Conservation (phyloP, 2,329 filamentous ascomycete species). For the Magnaporthiopsis incrustans region DNA sequence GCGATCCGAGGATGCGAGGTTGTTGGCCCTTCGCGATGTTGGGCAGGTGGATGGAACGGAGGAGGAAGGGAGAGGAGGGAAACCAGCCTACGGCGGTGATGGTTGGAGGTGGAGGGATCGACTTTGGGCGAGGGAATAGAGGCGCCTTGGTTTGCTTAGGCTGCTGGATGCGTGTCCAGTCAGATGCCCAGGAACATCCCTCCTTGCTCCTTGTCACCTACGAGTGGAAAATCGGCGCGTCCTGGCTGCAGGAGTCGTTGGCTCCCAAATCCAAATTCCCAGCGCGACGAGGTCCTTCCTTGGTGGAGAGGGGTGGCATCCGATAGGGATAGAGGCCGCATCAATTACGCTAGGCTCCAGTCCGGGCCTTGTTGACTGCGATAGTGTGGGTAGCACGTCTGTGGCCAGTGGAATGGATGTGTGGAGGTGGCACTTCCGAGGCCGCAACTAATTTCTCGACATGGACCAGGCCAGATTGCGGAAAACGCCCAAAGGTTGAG, state of each 20-base stretch:
- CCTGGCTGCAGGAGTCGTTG: background rate
- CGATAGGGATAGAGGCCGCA: background rate
- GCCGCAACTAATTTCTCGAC: constrained; percentile 6
- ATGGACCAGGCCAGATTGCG: background rate
- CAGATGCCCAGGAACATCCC: background rate
- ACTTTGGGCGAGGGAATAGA: background rate
- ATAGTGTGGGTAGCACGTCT: background rate
- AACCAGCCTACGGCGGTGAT: background rate
- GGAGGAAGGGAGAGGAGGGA: background rate
- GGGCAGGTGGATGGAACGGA: background rate
- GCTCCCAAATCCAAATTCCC: background rate
- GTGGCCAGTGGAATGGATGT: background rate
- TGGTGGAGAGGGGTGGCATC: background rate
- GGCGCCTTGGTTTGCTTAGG: background rate
- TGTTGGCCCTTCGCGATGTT: background rate
- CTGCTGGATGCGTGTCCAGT: background rate
- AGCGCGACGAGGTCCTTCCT: background rate
- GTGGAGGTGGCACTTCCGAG: background rate
- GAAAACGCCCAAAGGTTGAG: background rate
- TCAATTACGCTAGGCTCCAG: background rate
- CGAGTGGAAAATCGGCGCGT: background rate
- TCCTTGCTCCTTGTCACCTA: background rate
- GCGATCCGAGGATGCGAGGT: background rate
- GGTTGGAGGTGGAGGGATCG: background rate
- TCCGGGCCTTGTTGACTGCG: background rate